phyloP scores from a whole-genome alignment of 345 rosid genomes.

The Heritiera littoralis region DNA sequence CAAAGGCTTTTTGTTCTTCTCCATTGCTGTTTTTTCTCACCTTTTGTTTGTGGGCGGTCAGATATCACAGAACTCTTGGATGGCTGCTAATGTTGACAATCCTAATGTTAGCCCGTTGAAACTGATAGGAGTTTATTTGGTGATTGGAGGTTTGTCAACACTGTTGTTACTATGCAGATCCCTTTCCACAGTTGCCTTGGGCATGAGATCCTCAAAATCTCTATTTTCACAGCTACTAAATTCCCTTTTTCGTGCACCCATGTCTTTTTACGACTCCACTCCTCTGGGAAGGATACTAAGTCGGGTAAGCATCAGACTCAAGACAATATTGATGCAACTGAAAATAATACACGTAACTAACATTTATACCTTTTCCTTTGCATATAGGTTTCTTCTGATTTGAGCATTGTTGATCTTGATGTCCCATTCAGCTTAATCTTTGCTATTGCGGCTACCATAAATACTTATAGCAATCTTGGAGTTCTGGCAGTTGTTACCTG shows the following conservation, averaged over 20 bases:
- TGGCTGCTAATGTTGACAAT: conserved; percentile 74
- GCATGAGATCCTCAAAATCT: conserved; percentile 59
- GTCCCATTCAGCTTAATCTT: conserved; percentile 67
- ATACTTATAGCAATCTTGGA: conserved; percentile 67
- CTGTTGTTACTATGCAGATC: conserved; percentile 49
- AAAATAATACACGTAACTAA: conserved; percentile 3
- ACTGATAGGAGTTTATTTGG: conserved; percentile 56
- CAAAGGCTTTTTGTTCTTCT: conserved; percentile 61
- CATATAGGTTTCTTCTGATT: conserved; percentile 71
- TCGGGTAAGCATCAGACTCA: conserved; percentile 46
- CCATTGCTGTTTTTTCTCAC: conserved; percentile 45
- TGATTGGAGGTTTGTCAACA: conserved; percentile 45
- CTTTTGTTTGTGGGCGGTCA: conserved; percentile 49
- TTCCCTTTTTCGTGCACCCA: conserved; percentile 74
- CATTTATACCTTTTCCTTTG: background rate
- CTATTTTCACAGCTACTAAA: conserved; percentile 66
- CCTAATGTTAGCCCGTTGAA: conserved; percentile 53
- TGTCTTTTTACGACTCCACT: conserved; percentile 77
- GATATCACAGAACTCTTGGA: conserved; percentile 69
- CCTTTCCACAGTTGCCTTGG: conserved; percentile 44
- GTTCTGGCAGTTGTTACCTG: conserved; percentile 81
- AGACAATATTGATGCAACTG: background rate
- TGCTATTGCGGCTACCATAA: conserved; percentile 61
- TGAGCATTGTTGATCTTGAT: conserved; percentile 90
- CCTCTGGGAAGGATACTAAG: conserved; percentile 79